Conservation (phyloP, 2,329 filamentous ascomycete species). For the Gnomoniopsis smithogilvyi region DNA sequence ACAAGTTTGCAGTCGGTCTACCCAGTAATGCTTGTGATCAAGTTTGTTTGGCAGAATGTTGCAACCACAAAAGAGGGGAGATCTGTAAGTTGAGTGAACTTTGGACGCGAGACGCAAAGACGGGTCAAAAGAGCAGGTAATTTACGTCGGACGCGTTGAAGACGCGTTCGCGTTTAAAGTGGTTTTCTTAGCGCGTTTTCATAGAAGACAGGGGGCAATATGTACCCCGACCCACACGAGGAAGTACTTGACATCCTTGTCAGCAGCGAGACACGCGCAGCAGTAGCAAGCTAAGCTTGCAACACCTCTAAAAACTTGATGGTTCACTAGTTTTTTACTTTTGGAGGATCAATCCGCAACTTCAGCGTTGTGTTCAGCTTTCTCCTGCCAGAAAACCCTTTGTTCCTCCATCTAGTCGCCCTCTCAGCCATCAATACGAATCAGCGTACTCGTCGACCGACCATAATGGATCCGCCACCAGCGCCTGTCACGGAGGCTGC, state of each 20-base stretch:
- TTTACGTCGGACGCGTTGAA: constrained; percentile 5
- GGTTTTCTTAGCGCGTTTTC: constrained; percentile 22
- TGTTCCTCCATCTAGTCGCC: no score
- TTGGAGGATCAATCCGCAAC: neutral
- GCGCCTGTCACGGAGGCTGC: constrained; percentile 26
- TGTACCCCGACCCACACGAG: no score
- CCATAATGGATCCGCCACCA: constrained; percentile 34
- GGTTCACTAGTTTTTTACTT: no score
- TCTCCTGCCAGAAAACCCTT: neutral
- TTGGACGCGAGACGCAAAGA: neutral
- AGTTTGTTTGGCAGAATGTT: neutral
- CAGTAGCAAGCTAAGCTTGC: neutral
- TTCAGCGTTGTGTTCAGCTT: neutral
- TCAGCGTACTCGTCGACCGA: neutral
- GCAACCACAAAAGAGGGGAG: neutral
- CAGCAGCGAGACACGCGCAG: no score
- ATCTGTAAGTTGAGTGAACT: neutral
- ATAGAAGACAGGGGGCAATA: neutral
- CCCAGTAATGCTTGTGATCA: neutral
- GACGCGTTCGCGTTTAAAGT: constrained; percentile 15
- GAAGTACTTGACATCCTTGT: no score
- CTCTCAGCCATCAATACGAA: neutral
- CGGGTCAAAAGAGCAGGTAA: constrained; percentile 2
- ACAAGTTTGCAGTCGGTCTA: neutral
- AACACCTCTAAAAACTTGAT: no score